Base-by-base conservation (phyloP, 768 basidiomycete species). In the Paxillus involutus region DNA sequence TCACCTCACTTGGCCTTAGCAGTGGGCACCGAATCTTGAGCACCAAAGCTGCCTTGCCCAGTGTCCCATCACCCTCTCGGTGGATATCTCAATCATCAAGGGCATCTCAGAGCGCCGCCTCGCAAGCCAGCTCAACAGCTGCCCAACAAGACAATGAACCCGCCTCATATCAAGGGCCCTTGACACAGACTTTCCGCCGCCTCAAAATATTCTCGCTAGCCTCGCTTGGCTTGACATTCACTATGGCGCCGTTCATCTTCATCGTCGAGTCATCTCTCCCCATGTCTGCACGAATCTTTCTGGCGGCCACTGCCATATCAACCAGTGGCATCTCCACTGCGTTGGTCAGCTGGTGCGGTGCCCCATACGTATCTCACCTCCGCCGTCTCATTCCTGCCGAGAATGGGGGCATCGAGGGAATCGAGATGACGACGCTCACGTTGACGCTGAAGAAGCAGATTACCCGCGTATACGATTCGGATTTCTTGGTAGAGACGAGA, bases 151-250 rank as follows among this genome's bases (percentile, higher is more conserved):
- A 57, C 44, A 43, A 16, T 44, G 39, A 50, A n/a, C 36, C 46
- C 41, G 50, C 53, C 45, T 63, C 77, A n/a, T 94, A 94, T 64
- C 70, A 77, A 57, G 92, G 90, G 0, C 92, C 91, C 2, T 74
- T 93, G 37, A 72, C 84, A 0, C 67, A 75, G 42, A 89, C 91
- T 2, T 93, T 91, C 74, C 81, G 83, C 51, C 80, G 82, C 21
- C 79, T 94, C 52, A 94, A 94, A 68, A 70, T 91, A 9, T 92
- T 94, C 74, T 94, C 91, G 12, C 73, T 95, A 1, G 82, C 85
- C 21, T 92, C 92, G 0, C 79, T 94, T 44, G 77, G 78, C 3
- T 78, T 91, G 46, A 86, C 89, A 10, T 71, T 77, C 53, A 77
- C 81, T 4, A 75, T 94, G 61, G 76, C 88, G 2, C 93, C 93